Evolutionary conservation across 257 asterid genomes (phyloP), one percentile per base, ranked within the genome.

Genomic region (Petunia secreta): DNA sequence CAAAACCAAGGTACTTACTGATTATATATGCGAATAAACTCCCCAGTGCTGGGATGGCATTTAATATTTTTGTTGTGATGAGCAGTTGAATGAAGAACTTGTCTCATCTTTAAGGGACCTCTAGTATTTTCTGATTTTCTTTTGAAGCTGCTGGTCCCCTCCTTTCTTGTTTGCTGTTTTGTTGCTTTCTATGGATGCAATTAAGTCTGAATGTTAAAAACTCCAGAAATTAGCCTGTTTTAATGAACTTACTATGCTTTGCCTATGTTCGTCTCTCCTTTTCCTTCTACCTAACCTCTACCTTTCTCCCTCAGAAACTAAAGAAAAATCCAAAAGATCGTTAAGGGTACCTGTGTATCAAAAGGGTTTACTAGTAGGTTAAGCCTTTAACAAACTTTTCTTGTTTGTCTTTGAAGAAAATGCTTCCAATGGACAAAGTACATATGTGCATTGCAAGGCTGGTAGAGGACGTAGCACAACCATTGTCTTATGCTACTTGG

Each of bases 391-490:
- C 43, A 9, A 4, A n/a, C 7, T 46, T 4, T 5, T 43, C 68
- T 8, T 34, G 67, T 14, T n/a, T 11, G 3, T 62, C 53, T 43
- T 54, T 64, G 60, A 41, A 88, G 91, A 79, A 77, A 86, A 88
- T 83, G 87, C 89, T 15, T 81, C 79, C 15, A 58, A 62, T 48
- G 88, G 90, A 58, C 41, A 60, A 79, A 63, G 90, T 16, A 88
- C 91, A 39, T 86, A 88, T 57, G 85, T 88, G 36, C 91, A 88
- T 58, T 88, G 91, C 82, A 88, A 88, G 84, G 91, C 90, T 79
- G 91, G 90, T 55, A 78, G 90, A 66, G 91, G 91, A 52, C 89
- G 91, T 57, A 86, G 91, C 82, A 88, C 91, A 13, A 88, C 91
- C 41, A 64, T 88, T 65, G 91, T 88, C 57, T 57, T 88, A 43